Evolutionary conservation across 208 protist species (phyloP).

Genomic region (Wallacemonas rigidus): DNA sequence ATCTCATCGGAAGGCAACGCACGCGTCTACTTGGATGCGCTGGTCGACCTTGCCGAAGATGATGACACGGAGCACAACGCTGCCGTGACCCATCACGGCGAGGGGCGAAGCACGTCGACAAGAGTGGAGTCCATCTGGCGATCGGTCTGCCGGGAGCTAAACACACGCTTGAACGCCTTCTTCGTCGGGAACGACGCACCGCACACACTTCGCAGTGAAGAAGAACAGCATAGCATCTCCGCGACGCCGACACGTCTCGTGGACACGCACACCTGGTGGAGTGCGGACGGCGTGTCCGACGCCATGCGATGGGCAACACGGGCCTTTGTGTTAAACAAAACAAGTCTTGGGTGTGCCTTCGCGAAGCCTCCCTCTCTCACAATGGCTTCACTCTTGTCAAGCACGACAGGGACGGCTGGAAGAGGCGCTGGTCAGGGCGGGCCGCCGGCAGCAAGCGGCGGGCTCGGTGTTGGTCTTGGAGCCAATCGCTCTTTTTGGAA

Average conservation of each 20-base stretch:
- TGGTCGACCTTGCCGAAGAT: neutral
- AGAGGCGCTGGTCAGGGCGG: too few species aligned
- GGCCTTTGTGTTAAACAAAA: neutral
- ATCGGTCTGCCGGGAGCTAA: slow-evolving; percentile 2
- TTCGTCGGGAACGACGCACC: neutral
- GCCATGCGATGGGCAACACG: neutral
- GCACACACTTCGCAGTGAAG: too few species aligned
- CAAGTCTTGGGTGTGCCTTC: neutral
- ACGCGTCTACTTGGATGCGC: slow-evolving; percentile 11
- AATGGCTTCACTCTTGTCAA: neutral
- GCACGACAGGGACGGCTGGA: neutral
- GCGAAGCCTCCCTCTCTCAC: slow-evolving; percentile 1
- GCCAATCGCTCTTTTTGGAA: too few species aligned
- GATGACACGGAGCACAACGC: too few species aligned
- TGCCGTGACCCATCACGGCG: neutral
- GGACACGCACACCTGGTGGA: too few species aligned
- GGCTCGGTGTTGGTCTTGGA: too few species aligned
- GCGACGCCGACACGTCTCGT: too few species aligned
- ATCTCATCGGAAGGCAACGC: neutral
- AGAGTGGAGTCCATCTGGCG: neutral
- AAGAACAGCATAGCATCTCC: too few species aligned
- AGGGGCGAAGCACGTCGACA: neutral
- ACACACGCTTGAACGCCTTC: neutral
- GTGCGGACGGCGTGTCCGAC: too few species aligned
- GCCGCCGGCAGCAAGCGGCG: too few species aligned